Base-by-base conservation (phyloP, 805 yeast genomes). In the Schizosaccharomyces japonicus region DNA sequence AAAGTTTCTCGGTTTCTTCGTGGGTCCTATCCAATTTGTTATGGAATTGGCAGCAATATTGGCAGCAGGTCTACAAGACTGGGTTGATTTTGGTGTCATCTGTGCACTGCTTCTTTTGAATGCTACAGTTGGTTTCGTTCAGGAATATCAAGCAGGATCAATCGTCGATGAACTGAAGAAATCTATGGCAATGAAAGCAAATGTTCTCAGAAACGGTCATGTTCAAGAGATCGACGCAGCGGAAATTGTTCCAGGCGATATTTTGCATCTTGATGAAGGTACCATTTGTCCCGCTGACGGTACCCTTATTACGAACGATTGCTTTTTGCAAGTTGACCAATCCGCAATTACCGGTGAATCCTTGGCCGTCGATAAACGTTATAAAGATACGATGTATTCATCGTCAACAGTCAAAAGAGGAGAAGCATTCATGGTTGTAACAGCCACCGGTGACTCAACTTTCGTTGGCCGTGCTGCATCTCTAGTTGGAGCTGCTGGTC, bases 31-130 rank as follows among this genome's bases (percentile, higher is more conserved):
- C 64, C 94, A 83, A 70, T 82, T 83, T 76, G 94, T 82, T 62
- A 82, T 82, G 94, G 94, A 83, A 54, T 92, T 87, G 60, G 94
- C 94, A 60, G 94, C 94, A 57, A 73, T 82, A 54, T 70, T 82
- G 65, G 94, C 94, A 61, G 94, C 93, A 55, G 94, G 94, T 77
- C 72, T 82, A 59, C 82, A 81, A 70, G 95, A 84, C 71, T 84
- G 95, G 95, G 94, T 84, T 61, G 95, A 84, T 75, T 84, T 84
- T 72, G 95, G 95, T 76, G 95, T 84, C 64, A 84, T 84, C 63
- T 76, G 81, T 66, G 95, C 78, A 67, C 69, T 84, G 58, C 71
- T 84, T 58, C 57, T 77, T 65, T 75, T 84, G 63, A 84, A 84
- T 68, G 95, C 95, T 54, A 67, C 69, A 59, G 95, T 84, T 65